Percentiles rank a stretch among this genome's conserved stretches.
Conservation (phyloP, 768 basidiomycete genomes). For the Rhizopogon rudus region DNA sequence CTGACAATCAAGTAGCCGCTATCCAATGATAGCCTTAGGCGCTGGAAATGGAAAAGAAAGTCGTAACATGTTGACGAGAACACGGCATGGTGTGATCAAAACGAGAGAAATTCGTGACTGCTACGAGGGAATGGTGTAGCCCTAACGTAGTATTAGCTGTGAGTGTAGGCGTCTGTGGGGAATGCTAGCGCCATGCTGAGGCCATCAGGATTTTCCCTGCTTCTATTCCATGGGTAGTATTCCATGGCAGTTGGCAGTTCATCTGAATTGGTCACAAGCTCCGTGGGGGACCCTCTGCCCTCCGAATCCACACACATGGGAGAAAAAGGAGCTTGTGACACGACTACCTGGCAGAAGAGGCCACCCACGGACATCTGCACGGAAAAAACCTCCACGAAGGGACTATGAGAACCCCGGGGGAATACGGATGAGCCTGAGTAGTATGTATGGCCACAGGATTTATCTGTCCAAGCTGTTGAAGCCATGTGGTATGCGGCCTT, state of each 20-base stretch:
- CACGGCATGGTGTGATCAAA: slow-evolving; percentile 9
- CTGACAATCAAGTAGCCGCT: background rate
- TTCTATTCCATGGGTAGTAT: background rate
- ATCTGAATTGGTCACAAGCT: background rate
- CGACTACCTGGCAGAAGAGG: background rate
- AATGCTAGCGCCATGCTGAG: background rate
- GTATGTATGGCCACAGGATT: background rate
- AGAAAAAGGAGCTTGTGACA: background rate
- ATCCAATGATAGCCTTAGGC: background rate
- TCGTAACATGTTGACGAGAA: background rate
- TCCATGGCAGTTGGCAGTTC: background rate
- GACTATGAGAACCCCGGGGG: background rate
- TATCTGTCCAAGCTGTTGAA: background rate
- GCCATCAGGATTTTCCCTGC: background rate
- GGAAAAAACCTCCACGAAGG: background rate
- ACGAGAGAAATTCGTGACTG: slow-evolving; percentile 5
- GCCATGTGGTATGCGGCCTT: background rate
- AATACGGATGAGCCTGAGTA: background rate
- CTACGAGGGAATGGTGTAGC: background rate
- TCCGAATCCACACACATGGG: background rate
- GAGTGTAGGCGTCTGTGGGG: background rate
- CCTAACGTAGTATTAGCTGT: background rate
- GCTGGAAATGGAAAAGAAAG: slow-evolving; percentile 5
- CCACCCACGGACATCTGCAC: background rate
- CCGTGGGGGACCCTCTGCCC: background rate